Base-by-base conservation (phyloP, 2,329 filamentous ascomycete species). In the Epicoccum nigrum region DNA sequence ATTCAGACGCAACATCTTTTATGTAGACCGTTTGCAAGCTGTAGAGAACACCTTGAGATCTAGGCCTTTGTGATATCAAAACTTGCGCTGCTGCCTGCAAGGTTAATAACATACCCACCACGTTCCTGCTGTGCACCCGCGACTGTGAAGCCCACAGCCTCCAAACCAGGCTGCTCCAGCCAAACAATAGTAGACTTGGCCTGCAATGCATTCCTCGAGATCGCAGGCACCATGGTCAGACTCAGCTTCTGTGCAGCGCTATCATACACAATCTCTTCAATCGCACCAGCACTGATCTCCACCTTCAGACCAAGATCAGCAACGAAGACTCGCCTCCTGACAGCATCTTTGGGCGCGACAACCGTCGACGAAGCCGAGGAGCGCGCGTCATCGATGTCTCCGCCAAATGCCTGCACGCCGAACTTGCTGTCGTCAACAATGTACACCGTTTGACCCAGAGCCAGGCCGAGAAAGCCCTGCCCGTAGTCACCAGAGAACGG, bases 401-500 rank as follows among this genome's bases (percentile, higher is more conserved):
- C 81, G 0, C 82, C 81, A 48, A 81, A 84, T 0, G 74, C 78
- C 13, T 65, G 62, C n/a, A 80, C 60, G 0, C 81, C 81, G 4
- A 81, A 70, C 1, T 70, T 69, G 0, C 63, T 46, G 48, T 82
- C 77, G 0, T 77, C 57, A 0, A 77, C 75, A 4, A 84, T 68
- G 47, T 83, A 84, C 0, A 78, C 78, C 0, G 76, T 77, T 4
- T 79, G 77, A 1, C 77, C 81, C 0, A 84, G 68, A 0, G 76
- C 75, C 35, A 82, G 66, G 0, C 82, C 83, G 0, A 84, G 49
- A 51, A 85, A 83, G 2, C 77, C 79, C 0, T 76, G 78, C 0
- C 83, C 83, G 48, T 85, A 85, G 62, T 86, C 83, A 1, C 83
- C 82, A 7, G 76, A 80, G 54, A 81, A 82, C 0, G 74, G 77